Conservation (phyloP, 2,329 filamentous ascomycete genomes). For the Pseudogymnoascus sp. region DNA sequence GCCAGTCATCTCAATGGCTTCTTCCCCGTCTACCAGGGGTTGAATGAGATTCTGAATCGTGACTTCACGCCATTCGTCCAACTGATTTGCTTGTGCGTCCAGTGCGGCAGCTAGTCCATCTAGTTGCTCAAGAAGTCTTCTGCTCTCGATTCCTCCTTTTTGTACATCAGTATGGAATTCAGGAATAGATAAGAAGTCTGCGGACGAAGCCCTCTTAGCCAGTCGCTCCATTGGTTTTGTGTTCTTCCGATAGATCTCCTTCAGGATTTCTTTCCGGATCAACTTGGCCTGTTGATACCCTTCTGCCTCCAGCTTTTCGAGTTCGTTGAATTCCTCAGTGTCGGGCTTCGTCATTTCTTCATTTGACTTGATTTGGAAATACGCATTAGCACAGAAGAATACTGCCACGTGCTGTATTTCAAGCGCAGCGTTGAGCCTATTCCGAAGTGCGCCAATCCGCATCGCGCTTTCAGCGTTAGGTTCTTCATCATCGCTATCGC, state of each 20-base stretch:
- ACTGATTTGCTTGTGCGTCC: slow-evolving; percentile 61
- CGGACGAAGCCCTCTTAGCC: slow-evolving; percentile 40
- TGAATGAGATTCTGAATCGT: slow-evolving; percentile 64
- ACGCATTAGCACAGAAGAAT: slow-evolving; percentile 79
- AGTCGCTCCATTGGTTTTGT: slow-evolving; percentile 57
- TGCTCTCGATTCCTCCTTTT: slow-evolving; percentile 64
- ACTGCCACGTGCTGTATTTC: slow-evolving; percentile 73
- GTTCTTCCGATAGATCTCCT: slow-evolving; percentile 46
- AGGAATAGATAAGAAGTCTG: slow-evolving; percentile 54
- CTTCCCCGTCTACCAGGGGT: slow-evolving; percentile 76
- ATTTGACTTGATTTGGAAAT: slow-evolving; percentile 74
- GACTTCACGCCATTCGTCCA: slow-evolving; percentile 67
- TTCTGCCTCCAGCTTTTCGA: slow-evolving; percentile 63
- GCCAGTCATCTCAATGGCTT: slow-evolving; percentile 65
- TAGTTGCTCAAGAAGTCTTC: slow-evolving; percentile 55
- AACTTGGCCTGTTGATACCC: slow-evolving; percentile 71
- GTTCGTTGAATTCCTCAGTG: slow-evolving; percentile 54
- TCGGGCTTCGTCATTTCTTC: slow-evolving; percentile 53
- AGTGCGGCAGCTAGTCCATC: slow-evolving; percentile 57
- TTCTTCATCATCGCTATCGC: slow-evolving; percentile 25
- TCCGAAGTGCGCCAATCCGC: slow-evolving; percentile 50
- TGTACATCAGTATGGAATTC: slow-evolving; percentile 45
- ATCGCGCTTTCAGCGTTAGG: background rate
- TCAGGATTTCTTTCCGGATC: slow-evolving; percentile 71
- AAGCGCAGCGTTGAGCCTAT: slow-evolving; percentile 61